Evolutionary conservation across 73 alveolate species (phyloP).

Genomic region (Tetrahymena malaccensis): DNA sequence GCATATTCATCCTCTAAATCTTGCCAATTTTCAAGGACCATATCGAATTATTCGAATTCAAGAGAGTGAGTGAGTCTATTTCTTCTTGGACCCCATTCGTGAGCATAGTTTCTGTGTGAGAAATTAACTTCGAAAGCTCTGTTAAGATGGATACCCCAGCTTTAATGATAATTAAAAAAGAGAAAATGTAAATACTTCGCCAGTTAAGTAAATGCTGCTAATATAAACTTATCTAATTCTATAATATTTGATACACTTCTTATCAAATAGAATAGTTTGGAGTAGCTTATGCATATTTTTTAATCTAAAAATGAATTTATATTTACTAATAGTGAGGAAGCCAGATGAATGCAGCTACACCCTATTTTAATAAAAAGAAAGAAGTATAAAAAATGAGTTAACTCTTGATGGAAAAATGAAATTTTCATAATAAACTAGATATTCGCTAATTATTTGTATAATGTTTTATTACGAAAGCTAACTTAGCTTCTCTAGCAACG

Average conservation of each 20-base stretch:
- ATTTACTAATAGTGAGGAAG: conserved; percentile 38
- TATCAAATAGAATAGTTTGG: neutral
- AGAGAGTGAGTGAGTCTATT: conserved; percentile 37
- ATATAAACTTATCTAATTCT: neutral
- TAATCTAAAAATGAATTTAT: neutral
- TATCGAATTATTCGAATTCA: conserved; percentile 27
- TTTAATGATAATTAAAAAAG: neutral
- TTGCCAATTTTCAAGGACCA: conserved; percentile 37
- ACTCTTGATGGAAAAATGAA: neutral
- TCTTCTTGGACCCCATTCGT: conserved; percentile 31
- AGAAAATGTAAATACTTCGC: neutral
- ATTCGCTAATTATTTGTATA: neutral
- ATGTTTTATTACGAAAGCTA: conserved; percentile 6
- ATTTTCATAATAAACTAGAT: neutral
- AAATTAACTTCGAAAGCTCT: conserved; percentile 24
- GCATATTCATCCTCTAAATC: conserved; percentile 31
- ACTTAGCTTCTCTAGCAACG: conserved; percentile 42
- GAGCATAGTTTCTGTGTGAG: conserved; percentile 24
- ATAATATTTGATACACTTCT: neutral
- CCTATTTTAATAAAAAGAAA: neutral
- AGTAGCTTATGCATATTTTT: neutral
- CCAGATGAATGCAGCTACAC: conserved; percentile 40
- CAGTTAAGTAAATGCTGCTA: neutral
- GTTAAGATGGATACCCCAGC: conserved; percentile 29
- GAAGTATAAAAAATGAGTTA: neutral